Conservation (phyloP, 1,284 basidiomycete genomes). For the Termitomyces sp. region DNA sequence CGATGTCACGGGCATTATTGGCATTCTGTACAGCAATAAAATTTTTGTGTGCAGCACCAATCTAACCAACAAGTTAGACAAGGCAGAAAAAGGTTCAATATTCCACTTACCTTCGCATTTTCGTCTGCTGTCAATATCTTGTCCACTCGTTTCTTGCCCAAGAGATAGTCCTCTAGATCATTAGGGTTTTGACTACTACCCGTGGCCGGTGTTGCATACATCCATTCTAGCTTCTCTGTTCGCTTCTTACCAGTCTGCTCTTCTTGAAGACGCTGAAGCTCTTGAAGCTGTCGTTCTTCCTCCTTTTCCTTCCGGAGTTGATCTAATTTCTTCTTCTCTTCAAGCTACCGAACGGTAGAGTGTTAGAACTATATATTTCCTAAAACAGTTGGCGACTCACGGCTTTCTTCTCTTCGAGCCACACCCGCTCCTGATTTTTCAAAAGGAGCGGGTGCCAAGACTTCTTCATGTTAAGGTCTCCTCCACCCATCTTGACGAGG, state of each 20-base stretch:
- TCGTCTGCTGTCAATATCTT: slow-evolving; percentile 90
- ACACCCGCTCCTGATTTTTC: slow-evolving; percentile 98
- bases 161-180: slow-evolving; percentile 92
- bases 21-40: slow-evolving; percentile 93
- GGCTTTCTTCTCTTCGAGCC: slow-evolving; percentile 97
- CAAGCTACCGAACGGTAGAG: slow-evolving; percentile 52
- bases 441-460: slow-evolving; percentile 98
- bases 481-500: slow-evolving; percentile 84
- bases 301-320: slow-evolving; percentile 96
- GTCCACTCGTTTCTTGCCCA: slow-evolving; percentile 98
- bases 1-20: slow-evolving; percentile 84
- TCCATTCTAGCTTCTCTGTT: slow-evolving; percentile 95
- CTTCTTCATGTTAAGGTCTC: slow-evolving; percentile 96
- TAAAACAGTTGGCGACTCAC: slow-evolving; percentile 40
- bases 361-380: slow-evolving; percentile 12
- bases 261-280: slow-evolving; percentile 91
- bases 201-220: slow-evolving; percentile 94
- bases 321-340: slow-evolving; percentile 97
- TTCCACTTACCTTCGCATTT: slow-evolving; percentile 68
- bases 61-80: slow-evolving; percentile 30
- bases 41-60: slow-evolving; percentile 82
- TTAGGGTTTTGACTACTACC: slow-evolving; percentile 80
- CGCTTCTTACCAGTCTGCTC: slow-evolving; percentile 93
- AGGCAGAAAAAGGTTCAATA: not conserved
- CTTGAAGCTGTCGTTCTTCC: slow-evolving; percentile 94